Base-by-base conservation (phyloP, 768 basidiomycete genomes). In the Leccinum boreale region DNA sequence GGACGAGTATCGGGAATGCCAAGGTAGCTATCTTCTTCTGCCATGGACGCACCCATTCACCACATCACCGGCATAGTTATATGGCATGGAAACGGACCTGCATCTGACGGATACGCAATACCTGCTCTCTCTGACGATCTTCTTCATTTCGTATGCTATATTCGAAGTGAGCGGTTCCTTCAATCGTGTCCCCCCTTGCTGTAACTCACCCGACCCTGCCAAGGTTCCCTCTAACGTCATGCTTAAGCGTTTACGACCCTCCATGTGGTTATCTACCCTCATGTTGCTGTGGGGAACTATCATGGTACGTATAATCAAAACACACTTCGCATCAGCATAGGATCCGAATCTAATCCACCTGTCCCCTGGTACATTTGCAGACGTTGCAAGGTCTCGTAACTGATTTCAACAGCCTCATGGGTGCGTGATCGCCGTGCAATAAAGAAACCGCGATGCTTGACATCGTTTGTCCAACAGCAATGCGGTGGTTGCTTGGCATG, bases 201-300 rank as follows among this genome's bases (percentile, higher is more conserved):
- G 26, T 19, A 35, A 23, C n/a, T 53, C 11, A 31, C 21, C 3
- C 10, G 35, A 24, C 11, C 15, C 3, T n/a, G 6, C 6, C 12
- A 19, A 80, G 79, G 81, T 89, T 28, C 89, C 90, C 3, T 87
- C 85, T 14, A 89, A 90, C 59, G 72, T 89, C 3, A 84, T 88
- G 67, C 73, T 90, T 52, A 89, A 89, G 67, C 82, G 87, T 33
- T 76, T 90, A 31, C 79, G 88, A 1, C 90, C 90, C 0, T 90
- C 89, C 3, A 70, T 92, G 35, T 92, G 90, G 89, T 74, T 92
- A 5, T 88, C 87, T 5, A 58, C 78, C 26, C 76, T 91, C 53
- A 91, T 92, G 89, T 60, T 89, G 3, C 62, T 82, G 17, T 90
- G 89, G 87, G 89, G 88, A 3, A 62, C 90, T 29, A 84, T 85